Conservation (phyloP, 2,329 filamentous ascomycete genomes). For the Neofusicoccum laricinum region DNA sequence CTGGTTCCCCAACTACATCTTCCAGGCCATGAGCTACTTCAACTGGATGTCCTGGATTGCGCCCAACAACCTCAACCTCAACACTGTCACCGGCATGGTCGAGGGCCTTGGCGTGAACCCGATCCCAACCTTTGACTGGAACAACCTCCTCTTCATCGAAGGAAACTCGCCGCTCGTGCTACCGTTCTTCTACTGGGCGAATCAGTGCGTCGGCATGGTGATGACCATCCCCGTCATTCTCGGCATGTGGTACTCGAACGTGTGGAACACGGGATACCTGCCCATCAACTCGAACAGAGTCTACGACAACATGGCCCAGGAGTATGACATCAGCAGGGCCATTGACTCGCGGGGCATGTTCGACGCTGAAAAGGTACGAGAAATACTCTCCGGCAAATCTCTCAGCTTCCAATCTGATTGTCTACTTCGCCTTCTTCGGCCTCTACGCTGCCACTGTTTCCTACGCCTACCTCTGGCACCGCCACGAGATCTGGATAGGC, state of each 20-base stretch:
- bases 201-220: constrained; percentile 30
- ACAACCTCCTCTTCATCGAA: constrained; percentile 35
- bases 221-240: constrained; percentile 27
- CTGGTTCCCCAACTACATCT: constrained; percentile 58
- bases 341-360: constrained; percentile 25
- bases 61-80: constrained; percentile 65
- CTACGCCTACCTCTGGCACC: constrained; percentile 35
- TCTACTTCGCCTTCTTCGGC: constrained; percentile 37
- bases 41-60: constrained; percentile 67
- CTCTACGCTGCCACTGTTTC: constrained; percentile 36
- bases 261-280: constrained; percentile 32
- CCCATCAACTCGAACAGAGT: constrained; percentile 33
- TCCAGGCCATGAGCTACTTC: constrained; percentile 67
- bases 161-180: constrained; percentile 30
- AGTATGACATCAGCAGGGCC: constrained; percentile 34
- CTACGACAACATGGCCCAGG: constrained; percentile 33
- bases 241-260: constrained; percentile 32
- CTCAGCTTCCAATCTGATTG: constrained; percentile 34
- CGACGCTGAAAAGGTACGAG: constrained; percentile 30
- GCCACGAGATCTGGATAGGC: constrained; percentile 24
- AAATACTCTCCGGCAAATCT: constrained; percentile 37
- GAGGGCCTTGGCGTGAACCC: constrained; percentile 67
- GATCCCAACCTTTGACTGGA: constrained; percentile 71
- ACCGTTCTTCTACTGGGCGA: constrained; percentile 29
- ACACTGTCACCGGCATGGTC: constrained; percentile 69